phyloP scores from a whole-genome alignment of 1,284 basidiomycete species.

The Ceratobasidium sp. region DNA sequence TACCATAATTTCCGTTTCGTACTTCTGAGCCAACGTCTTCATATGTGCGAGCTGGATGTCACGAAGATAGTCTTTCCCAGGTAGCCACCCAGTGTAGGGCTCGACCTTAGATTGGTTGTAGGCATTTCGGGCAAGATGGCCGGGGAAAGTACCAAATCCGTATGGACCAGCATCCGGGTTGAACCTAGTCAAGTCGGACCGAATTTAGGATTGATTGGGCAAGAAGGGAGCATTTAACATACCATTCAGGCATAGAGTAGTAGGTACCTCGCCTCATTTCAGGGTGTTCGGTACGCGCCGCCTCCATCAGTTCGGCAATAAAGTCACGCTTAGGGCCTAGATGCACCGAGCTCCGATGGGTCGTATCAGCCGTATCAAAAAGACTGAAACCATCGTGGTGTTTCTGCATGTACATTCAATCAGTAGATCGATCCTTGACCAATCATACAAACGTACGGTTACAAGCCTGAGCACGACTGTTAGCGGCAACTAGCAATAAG shows the following conservation, averaged over 20 bases:
- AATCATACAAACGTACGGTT: background rate
- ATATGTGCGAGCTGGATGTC: conserved; percentile 66
- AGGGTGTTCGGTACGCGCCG: conserved; percentile 60
- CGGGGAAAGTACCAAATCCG: conserved; percentile 61
- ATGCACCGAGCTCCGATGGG: conserved; percentile 58
- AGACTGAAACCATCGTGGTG: conserved; percentile 56
- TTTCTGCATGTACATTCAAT: conserved; percentile 42
- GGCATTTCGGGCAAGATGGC: conserved; percentile 61
- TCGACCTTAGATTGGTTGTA: conserved; percentile 60
- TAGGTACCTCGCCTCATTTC: conserved; percentile 61
- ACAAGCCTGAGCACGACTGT: background rate
- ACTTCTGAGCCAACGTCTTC: conserved; percentile 59
- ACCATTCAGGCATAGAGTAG: conserved; percentile 53
- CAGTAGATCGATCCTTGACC: background rate
- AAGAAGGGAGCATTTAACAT: conserved; percentile 14
- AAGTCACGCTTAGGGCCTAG: conserved; percentile 63
- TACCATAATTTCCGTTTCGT: conserved; percentile 65
- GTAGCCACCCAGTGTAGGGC: conserved; percentile 61
- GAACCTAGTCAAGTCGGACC: conserved; percentile 51
- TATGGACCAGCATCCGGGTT: conserved; percentile 61
- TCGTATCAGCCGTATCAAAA: conserved; percentile 63
- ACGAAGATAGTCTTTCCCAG: conserved; percentile 60
- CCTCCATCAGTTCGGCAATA: conserved; percentile 59
- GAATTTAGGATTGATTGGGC: background rate
- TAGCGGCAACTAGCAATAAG: background rate